Evolutionary conservation across 495 filamentous ascomycete species (phyloP).

Genomic region (Penicillium dipodomyicola): DNA sequence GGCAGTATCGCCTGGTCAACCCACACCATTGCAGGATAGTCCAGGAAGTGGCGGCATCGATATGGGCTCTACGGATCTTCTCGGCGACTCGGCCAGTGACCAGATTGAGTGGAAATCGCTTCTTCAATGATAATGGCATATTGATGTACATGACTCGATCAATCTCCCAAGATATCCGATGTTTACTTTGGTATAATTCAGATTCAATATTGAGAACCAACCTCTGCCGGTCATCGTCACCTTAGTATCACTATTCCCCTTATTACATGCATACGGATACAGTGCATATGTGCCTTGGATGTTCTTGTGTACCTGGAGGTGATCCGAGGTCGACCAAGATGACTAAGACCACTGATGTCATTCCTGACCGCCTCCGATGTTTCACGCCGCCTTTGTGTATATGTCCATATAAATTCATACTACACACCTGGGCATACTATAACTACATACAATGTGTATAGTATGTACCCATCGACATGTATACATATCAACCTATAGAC

Average conservation of each 20-base stretch:
- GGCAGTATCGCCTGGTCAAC: neutral
- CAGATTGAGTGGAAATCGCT: constrained; percentile 38
- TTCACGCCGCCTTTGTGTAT: constrained; percentile 1
- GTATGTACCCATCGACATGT: neutral
- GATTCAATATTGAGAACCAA: too few species aligned
- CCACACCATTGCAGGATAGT: neutral
- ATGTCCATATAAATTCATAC: too few species aligned
- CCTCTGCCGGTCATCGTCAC: neutral
- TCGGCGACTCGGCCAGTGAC: constrained; percentile 26
- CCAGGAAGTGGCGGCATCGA: neutral
- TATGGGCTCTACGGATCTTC: constrained; percentile 22
- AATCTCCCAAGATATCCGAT: neutral
- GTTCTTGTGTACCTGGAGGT: too few species aligned
- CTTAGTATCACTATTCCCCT: neutral
- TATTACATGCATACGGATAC: too few species aligned
- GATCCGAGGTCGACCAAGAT: neutral
- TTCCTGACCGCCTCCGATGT: constrained; percentile 4
- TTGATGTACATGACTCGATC: neutral
- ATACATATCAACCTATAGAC: neutral
- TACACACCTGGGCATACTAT: too few species aligned
- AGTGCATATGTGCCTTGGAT: too few species aligned
- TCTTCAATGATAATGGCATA: constrained; percentile 21
- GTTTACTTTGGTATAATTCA: neutral
- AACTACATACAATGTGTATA: too few species aligned
- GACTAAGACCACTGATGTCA: constrained; percentile 3